phyloP scores from a whole-genome alignment of 2,329 filamentous ascomycete species.

The Diaporthe aspalathi region DNA sequence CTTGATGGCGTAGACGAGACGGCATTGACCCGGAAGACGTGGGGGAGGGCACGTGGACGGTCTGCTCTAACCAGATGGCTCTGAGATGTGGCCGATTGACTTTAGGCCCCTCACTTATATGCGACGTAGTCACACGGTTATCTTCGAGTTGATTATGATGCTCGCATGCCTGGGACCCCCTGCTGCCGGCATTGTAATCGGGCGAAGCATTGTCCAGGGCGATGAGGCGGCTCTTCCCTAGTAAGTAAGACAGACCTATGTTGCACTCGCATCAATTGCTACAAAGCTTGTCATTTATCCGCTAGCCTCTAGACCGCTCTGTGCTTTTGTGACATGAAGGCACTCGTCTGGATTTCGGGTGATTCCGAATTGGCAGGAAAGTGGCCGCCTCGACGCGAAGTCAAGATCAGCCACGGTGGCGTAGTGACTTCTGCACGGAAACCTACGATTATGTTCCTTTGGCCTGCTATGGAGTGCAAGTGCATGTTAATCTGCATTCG shows the following conservation, averaged over 20 bases:
- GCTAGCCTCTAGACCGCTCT: too few relatives aligned
- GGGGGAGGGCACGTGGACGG: not conserved
- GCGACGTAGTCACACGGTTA: not conserved
- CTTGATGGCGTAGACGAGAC: not conserved
- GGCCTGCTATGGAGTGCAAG: too few relatives aligned
- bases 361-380: not conserved
- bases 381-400: not conserved
- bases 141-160: not conserved
- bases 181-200: not conserved
- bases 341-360: not conserved
- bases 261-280: constrained; percentile 8
- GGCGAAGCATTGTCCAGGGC: not conserved
- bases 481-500: too few relatives aligned
- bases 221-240: not conserved
- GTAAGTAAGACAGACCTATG: not conserved
- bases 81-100: not conserved
- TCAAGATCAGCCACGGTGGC: too few relatives aligned
- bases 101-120: not conserved
- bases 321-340: not conserved
- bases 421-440: too few relatives aligned
- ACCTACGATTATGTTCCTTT: too few relatives aligned
- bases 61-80: not conserved
- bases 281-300: not conserved
- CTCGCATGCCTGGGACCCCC: not conserved
- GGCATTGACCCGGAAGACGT: not conserved